These are phyloP conservation scores for Malus sieversii DNA, from an alignment of 306 rosid species.

Conservation along the genomic window DNA sequence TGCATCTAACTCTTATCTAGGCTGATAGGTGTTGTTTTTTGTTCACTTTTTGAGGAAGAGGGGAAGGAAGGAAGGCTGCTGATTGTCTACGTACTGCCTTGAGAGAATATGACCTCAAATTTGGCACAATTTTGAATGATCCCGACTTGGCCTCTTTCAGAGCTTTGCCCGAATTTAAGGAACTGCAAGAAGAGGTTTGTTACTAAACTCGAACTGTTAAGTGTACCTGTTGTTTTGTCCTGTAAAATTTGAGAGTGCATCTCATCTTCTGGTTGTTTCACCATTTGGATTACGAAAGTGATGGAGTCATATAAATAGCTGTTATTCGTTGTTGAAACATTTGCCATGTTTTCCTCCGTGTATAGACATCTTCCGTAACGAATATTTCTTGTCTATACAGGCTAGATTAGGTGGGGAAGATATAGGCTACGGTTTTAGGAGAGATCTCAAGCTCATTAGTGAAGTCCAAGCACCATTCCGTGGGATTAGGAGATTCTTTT, in stretches of 20 bases:
- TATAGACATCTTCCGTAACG: background rate
- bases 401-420: conserved; percentile 96
- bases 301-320: conserved; percentile 4
- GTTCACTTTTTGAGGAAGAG: conserved; percentile 55
- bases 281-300: background rate
- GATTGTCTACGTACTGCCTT: conserved; percentile 81
- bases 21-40: conserved; percentile 28
- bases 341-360: background rate
- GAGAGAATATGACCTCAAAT: conserved; percentile 83
- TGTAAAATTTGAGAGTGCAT: background rate
- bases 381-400: conserved; percentile 34
- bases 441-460: conserved; percentile 97
- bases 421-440: conserved; percentile 80
- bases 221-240: background rate
- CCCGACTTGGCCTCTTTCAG: conserved; percentile 97
- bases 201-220: conserved; percentile 4
- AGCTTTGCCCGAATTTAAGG: conserved; percentile 89
- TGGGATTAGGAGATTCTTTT: conserved; percentile 86
- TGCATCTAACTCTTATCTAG: background rate
- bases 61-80: conserved; percentile 94
- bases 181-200: conserved; percentile 88
- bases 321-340: background rate
- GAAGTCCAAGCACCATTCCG: conserved; percentile 99
- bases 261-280: background rate
- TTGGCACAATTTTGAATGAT: conserved; percentile 89